Evolutionary conservation across 805 yeast species (phyloP).

Genomic region (Ogataea zsoltii): DNA sequence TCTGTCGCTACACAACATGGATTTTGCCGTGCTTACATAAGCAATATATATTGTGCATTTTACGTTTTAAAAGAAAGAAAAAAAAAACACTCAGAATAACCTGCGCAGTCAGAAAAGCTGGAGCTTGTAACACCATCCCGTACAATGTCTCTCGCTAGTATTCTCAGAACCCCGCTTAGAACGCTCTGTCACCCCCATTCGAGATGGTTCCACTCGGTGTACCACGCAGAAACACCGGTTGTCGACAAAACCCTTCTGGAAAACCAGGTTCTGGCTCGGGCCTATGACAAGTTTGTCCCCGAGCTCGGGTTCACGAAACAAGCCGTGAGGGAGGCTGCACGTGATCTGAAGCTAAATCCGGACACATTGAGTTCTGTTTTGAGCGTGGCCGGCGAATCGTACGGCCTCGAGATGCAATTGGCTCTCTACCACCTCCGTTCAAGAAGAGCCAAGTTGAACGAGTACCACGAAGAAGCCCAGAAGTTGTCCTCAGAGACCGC

Average conservation of each 20-base stretch:
- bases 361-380: conserved; percentile 45
- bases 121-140: too few species aligned
- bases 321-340: conserved; percentile 46
- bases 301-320: conserved; percentile 42
- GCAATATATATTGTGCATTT: too few species aligned
- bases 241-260: conserved; percentile 37
- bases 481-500: conserved; percentile 23
- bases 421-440: conserved; percentile 47
- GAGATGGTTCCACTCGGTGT: conserved; percentile 40
- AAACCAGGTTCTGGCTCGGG: conserved; percentile 35
- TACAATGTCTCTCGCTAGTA: background rate
- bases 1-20: background rate
- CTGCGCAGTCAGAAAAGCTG: too few species aligned
- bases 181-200: too few species aligned
- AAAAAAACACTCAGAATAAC: too few species aligned
- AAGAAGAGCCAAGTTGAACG: conserved; percentile 40
- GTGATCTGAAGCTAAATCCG: conserved; percentile 39
- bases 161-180: too few species aligned
- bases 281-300: conserved; percentile 41
- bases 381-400: conserved; percentile 31
- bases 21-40: background rate
- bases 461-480: conserved; percentile 28
- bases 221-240: conserved; percentile 39
- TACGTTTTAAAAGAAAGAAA: too few species aligned
- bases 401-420: conserved; percentile 41